Conservation (phyloP, 2,329 filamentous ascomycete species). For the Epichloe sibirici region DNA sequence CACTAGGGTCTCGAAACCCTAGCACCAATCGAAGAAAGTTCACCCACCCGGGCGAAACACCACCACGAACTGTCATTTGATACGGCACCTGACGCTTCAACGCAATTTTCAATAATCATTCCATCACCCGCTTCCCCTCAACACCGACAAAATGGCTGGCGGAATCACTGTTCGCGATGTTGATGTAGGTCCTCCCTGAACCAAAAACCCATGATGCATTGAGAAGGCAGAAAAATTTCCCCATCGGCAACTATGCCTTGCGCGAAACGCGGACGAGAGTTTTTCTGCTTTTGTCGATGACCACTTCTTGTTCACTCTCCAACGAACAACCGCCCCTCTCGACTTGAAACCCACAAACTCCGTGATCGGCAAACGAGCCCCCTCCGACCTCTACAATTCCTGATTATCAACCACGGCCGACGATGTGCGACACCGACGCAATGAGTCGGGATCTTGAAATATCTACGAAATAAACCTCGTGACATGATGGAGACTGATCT, state of each 20-base stretch:
- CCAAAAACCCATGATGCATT: background rate
- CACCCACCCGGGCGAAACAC: slow-evolving; percentile 7
- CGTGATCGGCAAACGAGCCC: background rate
- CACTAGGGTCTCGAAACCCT: slow-evolving; percentile 23
- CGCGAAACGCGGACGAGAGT: background rate
- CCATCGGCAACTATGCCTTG: background rate
- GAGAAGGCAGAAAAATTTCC: background rate
- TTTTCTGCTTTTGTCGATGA: background rate
- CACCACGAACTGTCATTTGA: slow-evolving; percentile 1
- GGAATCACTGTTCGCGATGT: slow-evolving; percentile 77
- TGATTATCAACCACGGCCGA: background rate
- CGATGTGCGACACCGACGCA: background rate
- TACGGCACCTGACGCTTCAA: slow-evolving; percentile 18
- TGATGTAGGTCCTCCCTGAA: slow-evolving; percentile 50
- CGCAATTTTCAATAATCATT: slow-evolving; percentile 15
- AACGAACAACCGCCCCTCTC: background rate
- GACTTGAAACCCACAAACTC: slow-evolving; percentile 4
- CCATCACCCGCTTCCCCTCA: slow-evolving; percentile 16
- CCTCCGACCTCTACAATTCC: background rate
- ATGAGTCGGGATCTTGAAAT: background rate
- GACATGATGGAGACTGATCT: background rate
- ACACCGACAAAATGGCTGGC: slow-evolving; percentile 63
- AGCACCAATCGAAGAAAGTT: slow-evolving; percentile 14
- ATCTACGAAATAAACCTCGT: background rate
- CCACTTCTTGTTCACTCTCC: background rate